phyloP scores from a whole-genome alignment of 1,139 yeast genomes.

The Lodderomyces oxycetoniae region DNA sequence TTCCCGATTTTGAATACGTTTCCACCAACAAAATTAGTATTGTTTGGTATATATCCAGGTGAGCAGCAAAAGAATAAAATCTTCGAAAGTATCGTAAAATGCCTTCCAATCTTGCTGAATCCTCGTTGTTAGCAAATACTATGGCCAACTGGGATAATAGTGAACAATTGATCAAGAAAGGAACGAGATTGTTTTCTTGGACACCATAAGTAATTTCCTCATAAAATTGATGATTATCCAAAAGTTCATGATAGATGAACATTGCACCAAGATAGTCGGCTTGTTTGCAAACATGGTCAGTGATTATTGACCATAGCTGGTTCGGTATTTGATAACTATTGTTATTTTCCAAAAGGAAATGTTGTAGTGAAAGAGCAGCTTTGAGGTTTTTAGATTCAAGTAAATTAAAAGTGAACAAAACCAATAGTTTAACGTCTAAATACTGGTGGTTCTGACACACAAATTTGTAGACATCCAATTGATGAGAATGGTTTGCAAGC shows the following conservation, averaged over 20 bases:
- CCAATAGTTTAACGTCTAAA: conserved; percentile 15
- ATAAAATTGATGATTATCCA: conserved; percentile 24
- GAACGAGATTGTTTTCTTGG: conserved; percentile 21
- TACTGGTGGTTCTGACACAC: not conserved
- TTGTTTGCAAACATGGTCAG: conserved; percentile 23
- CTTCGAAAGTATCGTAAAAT: conserved; percentile 33
- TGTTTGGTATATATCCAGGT: conserved; percentile 25
- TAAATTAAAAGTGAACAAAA: conserved; percentile 20
- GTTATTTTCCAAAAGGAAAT: conserved; percentile 16
- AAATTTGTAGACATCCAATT: not conserved
- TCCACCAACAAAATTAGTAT: conserved; percentile 30
- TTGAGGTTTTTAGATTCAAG: conserved; percentile 16
- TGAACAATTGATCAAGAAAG: conserved; percentile 30
- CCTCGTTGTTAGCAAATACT: conserved; percentile 27
- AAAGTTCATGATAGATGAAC: conserved; percentile 33
- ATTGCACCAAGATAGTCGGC: conserved; percentile 32
- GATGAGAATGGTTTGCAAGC: not conserved
- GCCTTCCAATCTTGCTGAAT: conserved; percentile 27
- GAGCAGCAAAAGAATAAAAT: conserved; percentile 28
- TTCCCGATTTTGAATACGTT: conserved; percentile 23
- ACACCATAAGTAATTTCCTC: conserved; percentile 17
- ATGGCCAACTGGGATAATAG: conserved; percentile 23
- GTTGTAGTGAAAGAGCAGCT: conserved; percentile 24
- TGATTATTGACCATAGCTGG: conserved; percentile 33
- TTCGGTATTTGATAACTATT: conserved; percentile 24